Evolutionary conservation across 225 moss, liverwort and hornwort species (phyloP), one percentile per base, ranked within the genome.

Genomic region (Asterella californica): DNA sequence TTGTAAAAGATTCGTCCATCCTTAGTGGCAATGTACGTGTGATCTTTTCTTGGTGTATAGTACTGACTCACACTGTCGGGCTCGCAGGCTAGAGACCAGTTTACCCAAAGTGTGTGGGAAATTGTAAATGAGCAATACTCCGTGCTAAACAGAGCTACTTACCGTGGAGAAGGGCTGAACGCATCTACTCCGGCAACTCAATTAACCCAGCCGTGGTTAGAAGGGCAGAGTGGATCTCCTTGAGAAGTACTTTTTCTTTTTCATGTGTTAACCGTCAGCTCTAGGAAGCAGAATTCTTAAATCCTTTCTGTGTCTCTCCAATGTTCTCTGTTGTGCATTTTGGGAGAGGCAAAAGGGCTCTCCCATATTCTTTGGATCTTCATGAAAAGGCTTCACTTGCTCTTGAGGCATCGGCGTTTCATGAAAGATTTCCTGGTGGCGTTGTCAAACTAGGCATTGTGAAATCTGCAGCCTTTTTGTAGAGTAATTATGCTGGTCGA

Each of bases 181-280:
- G 84, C 85, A 15, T 80, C 91, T 62, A 82, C 88, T 65, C 71
- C 77, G 54, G 86, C 75, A 57, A 81, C 89, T 80, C 91, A 83
- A 77, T 81, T 96, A 78, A 83, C 86, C 29, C 96, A 96, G 89
- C 94, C 96, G 45, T 96, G 96, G 96, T 70, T 78, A 42, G 86
- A 88, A 17, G 36, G 5, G 48, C 83, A 83, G 68, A 69, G 78
- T 61, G 77, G 42, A 29, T 42, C 45, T 14, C 76, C 60, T 2
- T 79, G 61, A 83, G 60, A 36, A 68, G 25, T 4, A n/a, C 29
- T 47, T 64, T 30, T 14, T 64, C 21, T 24, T 4, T 24, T 7
- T 6, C 29, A 47, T 30, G 4, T 64, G 36, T 21, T 59, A 47
- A 55, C 59, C 76, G 29, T 15, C 25, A 19, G 34, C 14, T 37